A percentile compares a stretch with the other conserved stretches of the same genome.
These are phyloP conservation scores for Ascochyta fabae DNA, from an alignment of 2,329 filamentous ascomycete species.

Conservation along the genomic window DNA sequence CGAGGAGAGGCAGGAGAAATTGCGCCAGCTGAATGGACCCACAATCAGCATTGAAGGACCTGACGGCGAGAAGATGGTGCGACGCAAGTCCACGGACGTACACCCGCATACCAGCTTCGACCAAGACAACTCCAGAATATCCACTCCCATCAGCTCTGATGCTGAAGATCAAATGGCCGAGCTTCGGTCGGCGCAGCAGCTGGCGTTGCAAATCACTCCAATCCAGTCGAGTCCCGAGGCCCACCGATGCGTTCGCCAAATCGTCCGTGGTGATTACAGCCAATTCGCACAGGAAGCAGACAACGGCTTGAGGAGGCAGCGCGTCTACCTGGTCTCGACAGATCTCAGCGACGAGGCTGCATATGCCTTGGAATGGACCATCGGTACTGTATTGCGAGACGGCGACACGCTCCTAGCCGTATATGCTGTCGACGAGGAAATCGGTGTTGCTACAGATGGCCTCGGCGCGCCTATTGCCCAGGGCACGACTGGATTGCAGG, in stretches of 20 bases:
- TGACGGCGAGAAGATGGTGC: constrained; percentile 61
- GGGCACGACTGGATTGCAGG: constrained; percentile 73
- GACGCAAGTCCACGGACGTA: constrained; percentile 57
- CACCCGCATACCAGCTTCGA: constrained; percentile 90
- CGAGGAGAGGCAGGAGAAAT: constrained; percentile 13
- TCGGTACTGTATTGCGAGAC: constrained; percentile 91
- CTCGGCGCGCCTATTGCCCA: constrained; percentile 69
- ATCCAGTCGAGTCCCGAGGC: constrained; percentile 77
- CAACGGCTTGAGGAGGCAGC: constrained; percentile 76
- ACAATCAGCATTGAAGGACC: constrained; percentile 70
- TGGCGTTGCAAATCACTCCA: constrained; percentile 80
- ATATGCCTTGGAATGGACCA: constrained; percentile 96
- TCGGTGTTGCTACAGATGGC: constrained; percentile 57
- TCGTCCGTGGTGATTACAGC: constrained; percentile 85
- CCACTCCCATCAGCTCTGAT: constrained; percentile 77
- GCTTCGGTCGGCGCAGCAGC: constrained; percentile 84
- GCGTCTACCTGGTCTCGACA: constrained; percentile 94
- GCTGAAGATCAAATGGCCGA: constrained; percentile 84
- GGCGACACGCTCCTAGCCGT: constrained; percentile 93
- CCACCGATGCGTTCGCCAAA: constrained; percentile 84
- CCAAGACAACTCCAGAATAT: constrained; percentile 63
- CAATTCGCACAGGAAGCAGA: constrained; percentile 79
- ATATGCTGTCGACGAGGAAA: constrained; percentile 91
- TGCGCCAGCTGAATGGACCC: constrained; percentile 68
- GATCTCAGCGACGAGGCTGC: constrained; percentile 93